Base-by-base conservation (phyloP, 2,329 filamentous ascomycete genomes). In the Colletotrichum tropicale region DNA sequence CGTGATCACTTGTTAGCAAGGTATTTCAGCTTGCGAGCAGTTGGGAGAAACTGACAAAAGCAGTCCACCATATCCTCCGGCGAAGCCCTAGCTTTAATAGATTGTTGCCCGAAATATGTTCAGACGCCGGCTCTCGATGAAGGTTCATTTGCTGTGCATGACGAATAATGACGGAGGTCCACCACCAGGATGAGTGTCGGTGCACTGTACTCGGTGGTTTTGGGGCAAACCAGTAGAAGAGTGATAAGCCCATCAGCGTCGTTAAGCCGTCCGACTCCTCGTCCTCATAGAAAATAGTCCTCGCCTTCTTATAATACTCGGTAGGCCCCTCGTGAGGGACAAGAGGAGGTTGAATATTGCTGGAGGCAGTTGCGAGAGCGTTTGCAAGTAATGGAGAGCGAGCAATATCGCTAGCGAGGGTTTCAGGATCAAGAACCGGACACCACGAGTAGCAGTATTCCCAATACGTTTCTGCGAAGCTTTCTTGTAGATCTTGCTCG, bases 161-260 rank as follows among this genome's bases (percentile, higher is more conserved):
- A 15, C 86, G 79, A 24, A 88, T 86, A 16, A 85, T 81, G 5
- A 87, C 82, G 4, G 84, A 84, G 0, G 85, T 87, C 86, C 86
- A 87, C 86, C 86, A 87, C 86, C 85, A 87, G 26, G 84, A 84
- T 3, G 85, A 83, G 76, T 87, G 82, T 3, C 83, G 81, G 65
- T 85, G 83, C 4, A 85, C 83, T 2, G 81, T 82, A 3, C 83
- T 82, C 1, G 86, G 85, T 38, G 83, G 79, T 0, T 82, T 80
- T 8, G 86, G 84, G 5, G 85, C 84, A 86, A 85, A 87, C 86
- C 86, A 87, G 79, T 87, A 87, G 48, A 87, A 86, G 3, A 87
- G 72, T 1, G 84, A 79, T 1, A 87, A 78, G 0, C 85, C 82
- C 68, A 84, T 84, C 0, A 87, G 69, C 0, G 81, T 82, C 0